These are phyloP conservation scores for Mycotypha africana DNA, from an alignment of 371 early-diverging fungal species.

Conservation along the genomic window DNA sequence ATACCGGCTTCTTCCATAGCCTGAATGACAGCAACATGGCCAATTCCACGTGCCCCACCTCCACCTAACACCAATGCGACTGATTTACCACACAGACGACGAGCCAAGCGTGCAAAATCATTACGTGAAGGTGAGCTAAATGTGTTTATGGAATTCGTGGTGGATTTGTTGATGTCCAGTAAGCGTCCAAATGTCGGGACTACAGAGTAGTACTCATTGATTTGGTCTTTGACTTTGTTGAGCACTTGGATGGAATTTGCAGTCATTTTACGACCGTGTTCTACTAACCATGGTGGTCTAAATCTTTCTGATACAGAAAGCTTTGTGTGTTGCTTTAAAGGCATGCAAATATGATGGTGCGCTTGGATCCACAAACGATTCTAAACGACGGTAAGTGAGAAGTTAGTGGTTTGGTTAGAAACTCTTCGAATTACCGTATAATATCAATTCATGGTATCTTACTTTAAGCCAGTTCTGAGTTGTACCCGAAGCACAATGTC, in stretches of 20 bases:
- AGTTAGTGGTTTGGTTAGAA: too few species aligned
- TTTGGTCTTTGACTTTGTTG: conserved; percentile 59
- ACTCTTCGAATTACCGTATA: neutral
- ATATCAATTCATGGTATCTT: neutral
- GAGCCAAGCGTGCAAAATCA: conserved; percentile 87
- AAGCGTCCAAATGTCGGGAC: conserved; percentile 27
- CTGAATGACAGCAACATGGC: conserved; percentile 94
- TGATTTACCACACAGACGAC: conserved; percentile 89
- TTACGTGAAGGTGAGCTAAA: conserved; percentile 30
- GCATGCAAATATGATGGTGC: conserved; percentile 95
- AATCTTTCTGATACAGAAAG: conserved; percentile 14
- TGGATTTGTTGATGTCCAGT: conserved; percentile 28
- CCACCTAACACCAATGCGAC: conserved; percentile 99
- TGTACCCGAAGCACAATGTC: conserved; percentile 71
- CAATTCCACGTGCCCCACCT: conserved; percentile 98
- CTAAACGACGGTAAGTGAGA: too few species aligned
- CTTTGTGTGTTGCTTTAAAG: conserved; percentile 39
- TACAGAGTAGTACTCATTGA: conserved; percentile 62
- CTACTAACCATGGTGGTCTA: conserved; percentile 50
- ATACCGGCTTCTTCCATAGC: conserved; percentile 98
- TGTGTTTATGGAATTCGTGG: conserved; percentile 11
- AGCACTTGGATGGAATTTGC: conserved; percentile 47
- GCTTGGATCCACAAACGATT: conserved; percentile 92
- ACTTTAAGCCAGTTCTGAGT: conserved; percentile 90
- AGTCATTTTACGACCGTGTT: conserved; percentile 53